phyloP scores from a whole-genome alignment of 257 asterid genomes.

The Plantago ovata region DNA sequence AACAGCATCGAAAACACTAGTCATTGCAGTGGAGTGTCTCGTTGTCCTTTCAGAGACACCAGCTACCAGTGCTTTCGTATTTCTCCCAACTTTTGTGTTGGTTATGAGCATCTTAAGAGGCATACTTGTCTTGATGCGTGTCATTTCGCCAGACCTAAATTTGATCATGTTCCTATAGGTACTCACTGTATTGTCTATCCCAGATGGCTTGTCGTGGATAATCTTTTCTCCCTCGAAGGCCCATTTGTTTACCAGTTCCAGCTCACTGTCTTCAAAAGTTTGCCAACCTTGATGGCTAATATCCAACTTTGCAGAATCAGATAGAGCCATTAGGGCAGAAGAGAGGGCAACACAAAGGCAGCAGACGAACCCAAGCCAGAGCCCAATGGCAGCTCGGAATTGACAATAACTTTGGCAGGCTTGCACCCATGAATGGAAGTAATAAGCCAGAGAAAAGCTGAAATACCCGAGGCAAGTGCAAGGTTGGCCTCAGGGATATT shows the following conservation, averaged over 20 bases:
- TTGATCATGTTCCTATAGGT: slow-evolving; percentile 93
- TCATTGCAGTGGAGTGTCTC: slow-evolving; percentile 77
- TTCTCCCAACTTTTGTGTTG: slow-evolving; percentile 88
- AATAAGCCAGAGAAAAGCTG: slow-evolving; percentile 90
- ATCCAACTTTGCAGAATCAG: slow-evolving; percentile 61
- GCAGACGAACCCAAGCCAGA: slow-evolving; percentile 99
- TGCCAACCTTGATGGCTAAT: slow-evolving; percentile 93
- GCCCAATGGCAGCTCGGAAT: slow-evolving; percentile 93
- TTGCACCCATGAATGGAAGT: slow-evolving; percentile 87
- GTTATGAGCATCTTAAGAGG: slow-evolving; percentile 93
- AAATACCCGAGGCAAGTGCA: slow-evolving; percentile 75
- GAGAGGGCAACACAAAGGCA: slow-evolving; percentile 83
- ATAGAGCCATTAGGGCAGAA: slow-evolving; percentile 75
- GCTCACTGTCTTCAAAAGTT: slow-evolving; percentile 58
- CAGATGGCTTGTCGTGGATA: slow-evolving; percentile 97
- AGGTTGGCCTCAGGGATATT: slow-evolving; percentile 58
- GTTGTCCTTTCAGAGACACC: slow-evolving; percentile 73
- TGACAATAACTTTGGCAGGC: slow-evolving; percentile 78
- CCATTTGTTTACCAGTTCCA: slow-evolving; percentile 90
- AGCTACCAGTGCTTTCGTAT: slow-evolving; percentile 82
- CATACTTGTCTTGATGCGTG: slow-evolving; percentile 81
- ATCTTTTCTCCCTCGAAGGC: slow-evolving; percentile 96
- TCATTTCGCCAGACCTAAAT: slow-evolving; percentile 75
- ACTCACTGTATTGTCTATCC: slow-evolving; percentile 97
- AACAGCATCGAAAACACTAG: slow-evolving; percentile 75